Conservation (phyloP, 2,329 filamentous ascomycete species). For the Cryphonectria nitschkei region DNA sequence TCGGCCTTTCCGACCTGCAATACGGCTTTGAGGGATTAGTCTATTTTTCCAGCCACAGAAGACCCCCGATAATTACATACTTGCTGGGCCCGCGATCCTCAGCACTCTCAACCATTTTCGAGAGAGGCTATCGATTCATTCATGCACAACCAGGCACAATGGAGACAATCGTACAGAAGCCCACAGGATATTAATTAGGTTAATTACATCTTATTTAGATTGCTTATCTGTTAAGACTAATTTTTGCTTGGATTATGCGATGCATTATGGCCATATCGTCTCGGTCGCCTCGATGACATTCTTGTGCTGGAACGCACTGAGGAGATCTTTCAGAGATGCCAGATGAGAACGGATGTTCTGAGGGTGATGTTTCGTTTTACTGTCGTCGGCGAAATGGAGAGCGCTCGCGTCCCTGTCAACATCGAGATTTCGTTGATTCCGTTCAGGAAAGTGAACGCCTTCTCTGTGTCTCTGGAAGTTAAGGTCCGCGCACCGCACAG, state of each 20-base stretch:
- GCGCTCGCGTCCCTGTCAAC: constrained; percentile 29
- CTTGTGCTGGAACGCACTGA: constrained; percentile 29
- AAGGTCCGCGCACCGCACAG: constrained; percentile 36
- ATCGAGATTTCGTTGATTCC: constrained; percentile 24
- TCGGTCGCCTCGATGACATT: constrained; percentile 20
- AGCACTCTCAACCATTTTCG: too few relatives aligned
- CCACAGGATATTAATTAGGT: background rate
- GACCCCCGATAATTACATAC: background rate
- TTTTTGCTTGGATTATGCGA: background rate
- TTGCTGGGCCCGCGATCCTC: background rate
- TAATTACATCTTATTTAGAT: background rate
- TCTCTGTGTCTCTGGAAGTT: constrained; percentile 41
- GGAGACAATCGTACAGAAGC: background rate
- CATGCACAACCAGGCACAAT: background rate
- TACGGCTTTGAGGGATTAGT: background rate
- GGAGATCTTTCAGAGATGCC: constrained; percentile 29
- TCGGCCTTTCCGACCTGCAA: constrained; percentile 23
- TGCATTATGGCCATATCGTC: constrained; percentile 2
- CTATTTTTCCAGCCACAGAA: background rate
- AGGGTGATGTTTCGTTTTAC: constrained; percentile 31
- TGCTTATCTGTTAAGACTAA: background rate
- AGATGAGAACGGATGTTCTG: constrained; percentile 31
- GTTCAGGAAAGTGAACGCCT: constrained; percentile 36
- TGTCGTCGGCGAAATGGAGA: constrained; percentile 27
- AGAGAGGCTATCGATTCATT: background rate